Evolutionary conservation across 2,329 filamentous ascomycete genomes (phyloP), one percentile per base, ranked within the genome.

Genomic region (Trichoderma simmonsii): DNA sequence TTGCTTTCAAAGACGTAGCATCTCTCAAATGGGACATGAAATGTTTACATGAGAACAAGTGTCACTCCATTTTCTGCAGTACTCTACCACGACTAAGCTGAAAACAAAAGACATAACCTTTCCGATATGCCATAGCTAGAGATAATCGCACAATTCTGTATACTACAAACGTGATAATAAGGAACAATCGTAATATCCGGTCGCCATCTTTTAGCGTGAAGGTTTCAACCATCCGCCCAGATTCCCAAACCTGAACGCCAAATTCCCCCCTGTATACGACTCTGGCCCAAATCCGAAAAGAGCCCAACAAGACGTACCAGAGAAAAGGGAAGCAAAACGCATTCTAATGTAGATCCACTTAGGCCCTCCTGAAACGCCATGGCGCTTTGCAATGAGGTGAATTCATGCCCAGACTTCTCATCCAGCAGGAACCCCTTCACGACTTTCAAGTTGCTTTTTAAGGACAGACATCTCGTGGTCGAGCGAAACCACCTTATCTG

Each of bases 401-500:
- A 26, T 26, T 26, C 62, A 14, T 48, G 28, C 34, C n/a, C 57
- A n/a, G 28, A 43, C 57, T 36, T 21, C 43, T 72, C 70, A 73
- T 21, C 39, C 34, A 21, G 74, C 73, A 12, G 76, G 71, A 32
- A 75, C 59, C 21, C 71, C 76, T 61, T 82, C 81, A 26, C 76
- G 78, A 67, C 70, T 75, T 68, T 81, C 79, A 43, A 81, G 74
- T 60, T 81, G 80, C 67, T 79, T 80, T 73, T 80, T 82, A 60
- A 82, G 71, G 7, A 72, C 74, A 14, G 77, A 73, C 32, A 82
- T 79, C 67, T 81, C 80, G 26, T 80, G 76, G 51, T 82, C 81
- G 21, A 82, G 77, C 60, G 74, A 75, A 8, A 75, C 70, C 15
- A 83, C 78, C 72, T 79, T 81, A 9, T 83, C 81, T 2, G 78